phyloP scores from a whole-genome alignment of 192 early-diverging fungal genomes.

The Coemansia sp. region DNA sequence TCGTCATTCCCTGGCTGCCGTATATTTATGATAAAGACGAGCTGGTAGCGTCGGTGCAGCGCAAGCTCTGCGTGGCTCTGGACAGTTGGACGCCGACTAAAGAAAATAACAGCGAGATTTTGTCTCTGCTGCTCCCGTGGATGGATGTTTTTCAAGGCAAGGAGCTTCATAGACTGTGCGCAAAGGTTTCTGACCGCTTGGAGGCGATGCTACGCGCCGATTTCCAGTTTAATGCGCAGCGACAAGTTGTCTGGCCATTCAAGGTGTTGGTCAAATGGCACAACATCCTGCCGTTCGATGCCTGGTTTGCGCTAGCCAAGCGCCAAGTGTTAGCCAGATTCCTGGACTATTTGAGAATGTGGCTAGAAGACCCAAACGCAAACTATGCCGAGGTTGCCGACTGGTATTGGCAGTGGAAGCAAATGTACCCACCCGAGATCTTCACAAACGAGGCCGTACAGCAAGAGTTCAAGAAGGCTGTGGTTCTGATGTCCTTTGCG shows the following conservation, averaged over 20 bases:
- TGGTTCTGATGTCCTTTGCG: constrained; percentile 38
- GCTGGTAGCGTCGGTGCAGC: constrained; percentile 26
- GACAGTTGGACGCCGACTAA: constrained; percentile 32
- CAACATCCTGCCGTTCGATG: constrained; percentile 15
- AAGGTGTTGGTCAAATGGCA: constrained; percentile 35
- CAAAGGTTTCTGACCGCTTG: constrained; percentile 18
- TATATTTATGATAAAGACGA: constrained; percentile 29
- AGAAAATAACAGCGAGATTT: constrained; percentile 20
- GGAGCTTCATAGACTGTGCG: constrained; percentile 19
- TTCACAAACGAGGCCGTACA: constrained; percentile 20
- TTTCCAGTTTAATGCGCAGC: constrained; percentile 25
- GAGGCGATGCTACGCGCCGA: constrained; percentile 22
- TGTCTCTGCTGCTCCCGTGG: constrained; percentile 29
- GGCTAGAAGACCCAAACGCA: constrained; percentile 36
- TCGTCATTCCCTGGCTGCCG: constrained; percentile 44
- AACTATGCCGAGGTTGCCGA: constrained; percentile 48
- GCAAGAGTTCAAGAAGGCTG: constrained; percentile 22
- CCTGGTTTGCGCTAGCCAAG: constrained; percentile 23
- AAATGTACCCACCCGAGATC: constrained; percentile 24
- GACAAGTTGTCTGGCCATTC: constrained; percentile 39
- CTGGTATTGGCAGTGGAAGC: constrained; percentile 53
- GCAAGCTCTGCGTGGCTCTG: constrained; percentile 43
- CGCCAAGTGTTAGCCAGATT: constrained; percentile 21
- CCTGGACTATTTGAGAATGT: constrained; percentile 24
- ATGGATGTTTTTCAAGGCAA: constrained; percentile 28